Evolutionary conservation across 2,329 filamentous ascomycete species (phyloP).

Genomic region (Penicillium sp.): DNA sequence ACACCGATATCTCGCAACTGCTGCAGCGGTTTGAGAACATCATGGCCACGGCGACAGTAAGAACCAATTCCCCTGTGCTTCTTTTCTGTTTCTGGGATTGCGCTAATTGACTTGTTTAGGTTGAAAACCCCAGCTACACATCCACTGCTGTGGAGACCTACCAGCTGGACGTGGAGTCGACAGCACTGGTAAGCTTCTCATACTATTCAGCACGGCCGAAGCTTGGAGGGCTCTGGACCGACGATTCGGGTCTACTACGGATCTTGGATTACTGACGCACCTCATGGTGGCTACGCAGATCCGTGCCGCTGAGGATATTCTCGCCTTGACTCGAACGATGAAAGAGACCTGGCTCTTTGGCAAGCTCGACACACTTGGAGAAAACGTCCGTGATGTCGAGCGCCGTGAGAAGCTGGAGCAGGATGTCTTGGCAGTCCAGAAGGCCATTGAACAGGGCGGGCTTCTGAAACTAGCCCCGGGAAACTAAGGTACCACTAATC

Average conservation of each 20-base stretch:
- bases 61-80: too few relatives aligned
- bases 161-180: constrained; percentile 58
- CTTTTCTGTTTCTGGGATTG: too few relatives aligned
- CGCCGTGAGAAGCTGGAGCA: constrained; percentile 47
- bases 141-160: constrained; percentile 57
- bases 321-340: constrained; percentile 59
- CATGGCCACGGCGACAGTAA: constrained; percentile 53
- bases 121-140: constrained; percentile 52
- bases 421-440: constrained; percentile 48
- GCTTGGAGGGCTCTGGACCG: too few relatives aligned
- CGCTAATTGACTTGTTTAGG: constrained; percentile 30
- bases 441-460: constrained; percentile 39
- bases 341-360: constrained; percentile 68
- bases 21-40: constrained; percentile 57
- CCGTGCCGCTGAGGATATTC: constrained; percentile 60
- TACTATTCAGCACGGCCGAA: not conserved
- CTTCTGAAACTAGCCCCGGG: constrained; percentile 22
- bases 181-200: constrained; percentile 53
- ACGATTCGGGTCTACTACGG: too few relatives aligned
- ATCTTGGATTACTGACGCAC: not conserved
- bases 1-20: constrained; percentile 45
- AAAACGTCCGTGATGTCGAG: constrained; percentile 41
- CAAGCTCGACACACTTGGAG: constrained; percentile 57
- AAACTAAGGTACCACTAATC: not conserved
- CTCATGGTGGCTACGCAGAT: constrained; percentile 42